Percentiles rank a stretch among this genome's conserved stretches.
phyloP scores from a whole-genome alignment of 1,284 basidiomycete genomes.

The Schizopora paradoxa region DNA sequence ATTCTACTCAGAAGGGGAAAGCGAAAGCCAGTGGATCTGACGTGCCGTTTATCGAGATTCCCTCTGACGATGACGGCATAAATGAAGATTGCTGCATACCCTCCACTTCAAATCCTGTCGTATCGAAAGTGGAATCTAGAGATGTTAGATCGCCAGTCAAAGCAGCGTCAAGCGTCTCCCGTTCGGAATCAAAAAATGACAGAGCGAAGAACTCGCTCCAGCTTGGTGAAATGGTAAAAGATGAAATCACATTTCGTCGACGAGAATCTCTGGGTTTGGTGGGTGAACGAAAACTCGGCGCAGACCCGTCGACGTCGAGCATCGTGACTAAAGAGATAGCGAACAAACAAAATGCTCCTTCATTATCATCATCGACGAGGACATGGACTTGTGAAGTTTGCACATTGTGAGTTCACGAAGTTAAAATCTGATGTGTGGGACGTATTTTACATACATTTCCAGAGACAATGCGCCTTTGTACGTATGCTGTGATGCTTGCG shows the following conservation, averaged over 20 bases:
- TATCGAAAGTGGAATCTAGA: conserved; percentile 10
- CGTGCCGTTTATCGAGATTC: conserved; percentile 14
- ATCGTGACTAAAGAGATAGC: not conserved
- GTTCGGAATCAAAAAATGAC: not conserved
- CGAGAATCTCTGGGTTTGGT: conserved; percentile 40
- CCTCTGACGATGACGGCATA: conserved; percentile 25
- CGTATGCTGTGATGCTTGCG: no score
- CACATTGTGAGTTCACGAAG: conserved; percentile 51
- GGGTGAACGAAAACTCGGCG: conserved; percentile 17
- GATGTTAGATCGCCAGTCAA: not conserved
- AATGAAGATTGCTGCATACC: conserved; percentile 31
- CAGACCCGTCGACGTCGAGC: conserved; percentile 5
- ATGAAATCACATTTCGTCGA: conserved; percentile 42
- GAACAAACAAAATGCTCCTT: not conserved
- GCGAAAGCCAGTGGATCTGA: not conserved
- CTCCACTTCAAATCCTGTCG: conserved; percentile 11
- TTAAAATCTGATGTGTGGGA: no score
- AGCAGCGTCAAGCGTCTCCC: conserved; percentile 2
- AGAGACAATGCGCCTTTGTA: not conserved
- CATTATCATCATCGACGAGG: not conserved
- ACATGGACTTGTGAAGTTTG: conserved; percentile 49
- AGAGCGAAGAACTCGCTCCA: conserved; percentile 12
- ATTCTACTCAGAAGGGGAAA: conserved; percentile 29
- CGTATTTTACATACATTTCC: not conserved
- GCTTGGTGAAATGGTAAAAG: conserved; percentile 38